phyloP scores from a whole-genome alignment of 192 early-diverging fungal genomes.

The Anaeromyces robustus region DNA sequence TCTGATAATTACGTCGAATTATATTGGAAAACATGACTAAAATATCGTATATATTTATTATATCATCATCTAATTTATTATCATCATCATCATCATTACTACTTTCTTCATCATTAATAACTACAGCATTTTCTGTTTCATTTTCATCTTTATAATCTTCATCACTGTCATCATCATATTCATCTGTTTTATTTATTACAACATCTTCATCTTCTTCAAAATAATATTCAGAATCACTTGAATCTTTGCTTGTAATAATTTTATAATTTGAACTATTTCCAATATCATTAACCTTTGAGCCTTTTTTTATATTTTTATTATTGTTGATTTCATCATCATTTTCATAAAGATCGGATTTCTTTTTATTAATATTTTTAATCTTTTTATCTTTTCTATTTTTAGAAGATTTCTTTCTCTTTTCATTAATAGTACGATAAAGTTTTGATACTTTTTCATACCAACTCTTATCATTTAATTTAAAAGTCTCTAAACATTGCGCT shows the following conservation, averaged over 20 bases:
- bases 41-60: background rate
- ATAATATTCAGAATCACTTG: too few relatives aligned
- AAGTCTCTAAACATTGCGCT: background rate
- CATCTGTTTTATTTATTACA: background rate
- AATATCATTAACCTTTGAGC: too few relatives aligned
- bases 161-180: background rate
- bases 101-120: background rate
- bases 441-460: background rate
- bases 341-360: too few relatives aligned
- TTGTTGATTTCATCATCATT: too few relatives aligned
- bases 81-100: background rate
- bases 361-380: too few relatives aligned
- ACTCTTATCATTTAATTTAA: background rate
- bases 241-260: too few relatives aligned
- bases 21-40: background rate
- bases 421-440: background rate
- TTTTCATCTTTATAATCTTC: background rate
- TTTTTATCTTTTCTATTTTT: background rate
- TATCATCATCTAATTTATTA: background rate
- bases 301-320: too few relatives aligned
- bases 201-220: background rate
- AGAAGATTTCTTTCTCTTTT: background rate
- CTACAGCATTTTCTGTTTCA: background rate
- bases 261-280: too few relatives aligned
- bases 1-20: background rate